Evolutionary conservation across 805 yeast genomes (phyloP), one percentile per base, ranked within the genome.

Genomic region (Zygosaccharomyces bisporus): DNA sequence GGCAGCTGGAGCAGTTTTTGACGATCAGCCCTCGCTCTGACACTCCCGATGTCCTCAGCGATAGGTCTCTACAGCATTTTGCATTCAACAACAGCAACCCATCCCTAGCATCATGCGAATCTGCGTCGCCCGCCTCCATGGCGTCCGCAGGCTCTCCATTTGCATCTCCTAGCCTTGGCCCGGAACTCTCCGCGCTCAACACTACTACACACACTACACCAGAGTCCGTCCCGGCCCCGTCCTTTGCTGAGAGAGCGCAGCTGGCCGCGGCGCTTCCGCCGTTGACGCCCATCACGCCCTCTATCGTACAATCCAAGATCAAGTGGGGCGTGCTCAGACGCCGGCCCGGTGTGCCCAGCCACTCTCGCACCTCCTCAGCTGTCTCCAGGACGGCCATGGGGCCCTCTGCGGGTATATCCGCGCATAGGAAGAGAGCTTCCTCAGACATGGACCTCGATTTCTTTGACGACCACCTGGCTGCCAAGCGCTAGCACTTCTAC

Each of bases 381-480:
- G 33, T 19, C 17, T 20, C 37, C 6, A 31, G 34, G 25, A 31
- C 35, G 13, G 23, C 13, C 12, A 16, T 43, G 41, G 32, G 31
- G 4, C 31, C 10, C 14, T n/a, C 13, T n/a, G 31, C 31, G 8
- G 14, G 14, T 39, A 25, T 51, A 20, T 39, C 44, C 29, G 44
- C 49, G 33, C 61, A 59, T 34, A 45, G 49, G 33, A 60, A 59
- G 42, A 54, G 63, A 44, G 52, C 58, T 20, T 54, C 62, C 8
- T 51, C 64, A 4, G 39, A 46, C 14, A 53, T 53, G 58, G 64
- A 59, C 13, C 46, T 58, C 18, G 49, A 56, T 30, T 61, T 60
- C 48, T 55, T 51, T 39, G 57, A 52, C 18, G 44, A 49, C 14
- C 54, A 50, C 17, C 42, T 44, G 17, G 43, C 45, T 29, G 18